Conservation (phyloP, 2,329 filamentous ascomycete species). For the Leptographium procerum region DNA sequence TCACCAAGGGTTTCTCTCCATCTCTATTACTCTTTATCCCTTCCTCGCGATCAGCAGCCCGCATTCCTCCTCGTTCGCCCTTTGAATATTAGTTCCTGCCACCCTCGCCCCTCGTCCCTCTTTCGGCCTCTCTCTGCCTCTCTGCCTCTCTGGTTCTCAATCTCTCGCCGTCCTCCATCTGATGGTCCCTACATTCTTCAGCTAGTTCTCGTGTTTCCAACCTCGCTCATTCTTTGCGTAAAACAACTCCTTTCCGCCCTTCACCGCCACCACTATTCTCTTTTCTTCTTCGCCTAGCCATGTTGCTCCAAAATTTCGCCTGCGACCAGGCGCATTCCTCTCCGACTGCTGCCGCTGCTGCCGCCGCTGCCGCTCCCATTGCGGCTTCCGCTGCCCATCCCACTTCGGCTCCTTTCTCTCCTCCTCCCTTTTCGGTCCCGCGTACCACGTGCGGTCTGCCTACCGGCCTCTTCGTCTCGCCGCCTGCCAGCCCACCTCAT, state of each 20-base stretch:
- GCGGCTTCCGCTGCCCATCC: neutral
- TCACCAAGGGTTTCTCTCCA: neutral
- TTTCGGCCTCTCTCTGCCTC: neutral
- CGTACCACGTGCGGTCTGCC: constrained; percentile 1
- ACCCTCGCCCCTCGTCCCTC: neutral
- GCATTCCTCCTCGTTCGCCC: neutral
- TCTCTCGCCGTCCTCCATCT: neutral
- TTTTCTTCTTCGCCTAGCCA: neutral
- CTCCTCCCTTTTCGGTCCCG: neutral
- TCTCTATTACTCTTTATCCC: neutral
- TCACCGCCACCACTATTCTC: neutral
- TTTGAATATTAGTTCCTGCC: neutral
- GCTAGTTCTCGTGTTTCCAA: neutral
- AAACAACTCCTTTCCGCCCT: neutral
- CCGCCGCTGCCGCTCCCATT: neutral
- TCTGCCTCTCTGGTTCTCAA: neutral
- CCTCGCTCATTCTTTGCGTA: neutral
- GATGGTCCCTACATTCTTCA: neutral
- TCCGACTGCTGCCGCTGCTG: neutral
- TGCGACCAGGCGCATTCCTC: constrained; percentile 11
- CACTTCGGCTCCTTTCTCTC: neutral
- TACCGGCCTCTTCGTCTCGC: constrained; percentile 33
- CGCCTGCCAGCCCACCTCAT: constrained; percentile 44
- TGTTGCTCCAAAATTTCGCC: constrained; percentile 11
- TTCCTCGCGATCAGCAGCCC: neutral